These are phyloP conservation scores for Penicillium longicatenatum DNA, from an alignment of 495 filamentous ascomycete species.

Conservation along the genomic window DNA sequence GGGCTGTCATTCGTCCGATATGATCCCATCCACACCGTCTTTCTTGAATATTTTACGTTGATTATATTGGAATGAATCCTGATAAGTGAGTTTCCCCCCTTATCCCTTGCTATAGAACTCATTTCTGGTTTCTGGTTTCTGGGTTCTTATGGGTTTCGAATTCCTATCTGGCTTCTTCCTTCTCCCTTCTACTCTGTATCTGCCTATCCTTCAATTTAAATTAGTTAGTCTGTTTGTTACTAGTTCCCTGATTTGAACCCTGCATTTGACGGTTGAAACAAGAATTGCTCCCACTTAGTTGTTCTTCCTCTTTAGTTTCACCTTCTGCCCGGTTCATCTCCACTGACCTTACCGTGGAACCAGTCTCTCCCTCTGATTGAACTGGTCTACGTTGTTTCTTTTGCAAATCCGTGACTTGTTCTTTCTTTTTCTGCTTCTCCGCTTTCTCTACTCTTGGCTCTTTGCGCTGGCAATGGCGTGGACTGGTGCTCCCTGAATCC, in stretches of 20 bases:
- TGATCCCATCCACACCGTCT: conserved; percentile 24
- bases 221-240: neutral
- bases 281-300: conserved; percentile 6
- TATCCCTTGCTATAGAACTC: neutral
- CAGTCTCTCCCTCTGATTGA: neutral
- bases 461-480: conserved; percentile 6
- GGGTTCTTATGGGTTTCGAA: neutral
- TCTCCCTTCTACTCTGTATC: neutral
- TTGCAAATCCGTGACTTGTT: neutral
- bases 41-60: conserved; percentile 7
- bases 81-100: neutral
- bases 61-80: neutral
- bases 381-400: neutral
- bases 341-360: conserved; percentile 25
- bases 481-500: conserved; percentile 5
- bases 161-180: neutral
- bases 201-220: neutral
- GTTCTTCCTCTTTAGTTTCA: neutral
- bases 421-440: neutral
- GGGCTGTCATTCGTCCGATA: conserved; percentile 40
- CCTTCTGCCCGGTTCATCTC: conserved; percentile 11
- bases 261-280: conserved; percentile 10
- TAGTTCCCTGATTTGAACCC: neutral
- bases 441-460: neutral
- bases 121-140: neutral